Evolutionary conservation across 768 basidiomycete genomes (phyloP).

Genomic region (Hericium erinaceus): DNA sequence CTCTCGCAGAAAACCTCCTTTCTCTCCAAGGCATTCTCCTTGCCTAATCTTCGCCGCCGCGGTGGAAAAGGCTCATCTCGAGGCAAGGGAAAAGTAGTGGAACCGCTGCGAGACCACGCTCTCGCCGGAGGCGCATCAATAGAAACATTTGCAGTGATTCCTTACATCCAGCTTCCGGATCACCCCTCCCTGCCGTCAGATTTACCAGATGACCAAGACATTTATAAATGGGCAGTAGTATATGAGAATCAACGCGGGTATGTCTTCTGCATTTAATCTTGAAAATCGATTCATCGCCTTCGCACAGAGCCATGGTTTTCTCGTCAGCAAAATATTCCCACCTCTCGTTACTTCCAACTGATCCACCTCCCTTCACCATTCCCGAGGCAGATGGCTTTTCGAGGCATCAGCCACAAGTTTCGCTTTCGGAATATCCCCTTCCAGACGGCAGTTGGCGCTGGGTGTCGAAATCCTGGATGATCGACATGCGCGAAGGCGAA

Average conservation of each 20-base stretch:
- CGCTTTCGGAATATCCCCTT: constrained; percentile 56
- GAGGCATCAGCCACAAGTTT: constrained; percentile 42
- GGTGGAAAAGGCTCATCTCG: not conserved
- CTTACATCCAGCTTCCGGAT: constrained; percentile 4
- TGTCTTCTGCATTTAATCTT: not conserved
- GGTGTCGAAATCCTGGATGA: constrained; percentile 78
- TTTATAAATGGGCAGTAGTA: constrained; percentile 68
- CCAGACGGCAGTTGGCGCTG: constrained; percentile 78
- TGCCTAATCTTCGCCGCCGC: constrained; percentile 2
- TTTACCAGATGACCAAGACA: constrained; percentile 29
- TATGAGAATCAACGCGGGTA: constrained; percentile 84
- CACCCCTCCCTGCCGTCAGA: not conserved
- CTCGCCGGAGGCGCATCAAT: not conserved
- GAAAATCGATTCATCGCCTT: not conserved
- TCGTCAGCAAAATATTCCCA: constrained; percentile 66
- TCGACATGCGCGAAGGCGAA: constrained; percentile 79
- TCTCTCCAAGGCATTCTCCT: constrained; percentile 9
- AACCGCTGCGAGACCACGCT: too few relatives aligned
- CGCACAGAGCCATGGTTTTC: constrained; percentile 50
- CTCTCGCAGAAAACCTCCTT: constrained; percentile 23
- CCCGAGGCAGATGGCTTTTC: constrained; percentile 27
- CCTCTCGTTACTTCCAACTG: constrained; percentile 57
- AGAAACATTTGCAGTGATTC: not conserved
- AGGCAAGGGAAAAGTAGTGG: too few relatives aligned
- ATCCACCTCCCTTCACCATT: constrained; percentile 67